Conservation (phyloP, 192 early-diverging fungal genomes). For the Radiomyces spectabilis region DNA sequence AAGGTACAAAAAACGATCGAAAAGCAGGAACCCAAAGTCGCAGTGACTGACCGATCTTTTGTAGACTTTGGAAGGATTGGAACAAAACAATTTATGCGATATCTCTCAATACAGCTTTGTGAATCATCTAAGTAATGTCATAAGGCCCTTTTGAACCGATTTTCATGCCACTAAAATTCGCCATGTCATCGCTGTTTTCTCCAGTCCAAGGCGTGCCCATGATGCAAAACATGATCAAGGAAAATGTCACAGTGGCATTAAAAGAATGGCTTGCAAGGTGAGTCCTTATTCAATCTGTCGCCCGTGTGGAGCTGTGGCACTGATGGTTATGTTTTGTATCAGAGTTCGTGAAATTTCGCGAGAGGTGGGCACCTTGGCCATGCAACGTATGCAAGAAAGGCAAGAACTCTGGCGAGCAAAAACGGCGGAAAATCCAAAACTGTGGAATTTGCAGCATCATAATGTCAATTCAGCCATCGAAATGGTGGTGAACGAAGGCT, state of each 20-base stretch:
- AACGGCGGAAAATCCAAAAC: conserved; percentile 32
- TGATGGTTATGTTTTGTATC: too few species aligned
- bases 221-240: conserved; percentile 82
- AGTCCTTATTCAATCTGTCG: too few species aligned
- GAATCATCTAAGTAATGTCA: conserved; percentile 68
- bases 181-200: too few species aligned
- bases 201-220: conserved; percentile 80
- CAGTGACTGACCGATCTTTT: not conserved
- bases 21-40: too few species aligned
- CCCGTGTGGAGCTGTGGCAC: too few species aligned
- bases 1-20: conserved; percentile 44
- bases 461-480: conserved; percentile 76
- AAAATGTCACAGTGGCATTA: conserved; percentile 78
- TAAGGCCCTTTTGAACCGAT: too few species aligned
- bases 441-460: conserved; percentile 39
- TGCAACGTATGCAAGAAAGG: conserved; percentile 66
- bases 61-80: conserved; percentile 80
- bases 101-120: conserved; percentile 81
- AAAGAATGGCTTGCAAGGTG: conserved; percentile 89
- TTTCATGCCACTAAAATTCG: too few species aligned
- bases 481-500: conserved; percentile 77
- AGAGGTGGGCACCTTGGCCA: conserved; percentile 76
- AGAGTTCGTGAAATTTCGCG: conserved; percentile 78
- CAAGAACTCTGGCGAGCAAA: conserved; percentile 52
- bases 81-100: conserved; percentile 64